Evolutionary conservation across 2,329 filamentous ascomycete genomes (phyloP).

Genomic region (Monilinia polystroma): DNA sequence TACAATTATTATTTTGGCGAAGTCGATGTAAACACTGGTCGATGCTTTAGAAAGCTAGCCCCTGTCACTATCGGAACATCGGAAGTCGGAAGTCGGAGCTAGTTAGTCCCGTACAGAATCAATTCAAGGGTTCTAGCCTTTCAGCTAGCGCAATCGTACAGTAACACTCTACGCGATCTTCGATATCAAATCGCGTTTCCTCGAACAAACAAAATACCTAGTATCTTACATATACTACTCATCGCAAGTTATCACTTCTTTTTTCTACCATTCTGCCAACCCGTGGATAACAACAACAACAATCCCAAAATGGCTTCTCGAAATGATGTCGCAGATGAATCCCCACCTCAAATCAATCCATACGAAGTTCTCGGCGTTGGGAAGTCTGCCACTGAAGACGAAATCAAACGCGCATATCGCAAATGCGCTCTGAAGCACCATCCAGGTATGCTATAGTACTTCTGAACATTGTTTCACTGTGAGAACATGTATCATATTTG

Average conservation of each 20-base stretch:
- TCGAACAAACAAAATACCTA: background rate
- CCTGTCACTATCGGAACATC: too few species aligned
- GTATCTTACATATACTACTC: background rate
- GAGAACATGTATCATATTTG: background rate
- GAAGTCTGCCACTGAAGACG: constrained; percentile 67
- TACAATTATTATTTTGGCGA: too few species aligned
- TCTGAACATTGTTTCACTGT: constrained; percentile 5
- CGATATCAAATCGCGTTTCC: constrained; percentile 16
- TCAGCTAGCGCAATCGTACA: background rate
- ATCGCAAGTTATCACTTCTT: background rate
- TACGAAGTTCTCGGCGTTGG: constrained; percentile 77
- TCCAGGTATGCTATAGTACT: constrained; percentile 57
- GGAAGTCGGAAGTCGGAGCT: too few species aligned
- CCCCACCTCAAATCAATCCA: constrained; percentile 56
- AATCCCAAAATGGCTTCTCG: constrained; percentile 24
- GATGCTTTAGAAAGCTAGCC: too few species aligned
- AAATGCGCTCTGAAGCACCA: constrained; percentile 87
- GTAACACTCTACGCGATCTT: constrained; percentile 20
- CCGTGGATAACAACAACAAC: background rate
- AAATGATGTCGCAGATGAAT: constrained; percentile 35
- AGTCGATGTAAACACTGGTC: too few species aligned
- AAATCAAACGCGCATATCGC: constrained; percentile 89
- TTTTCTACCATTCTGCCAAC: background rate
- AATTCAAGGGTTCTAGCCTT: background rate
- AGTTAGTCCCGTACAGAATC: too few species aligned